Percentiles rank a stretch among this genome's conserved stretches.
Evolutionary conservation across 768 basidiomycete species (phyloP).

Genomic region (Jaapia argillacea): DNA sequence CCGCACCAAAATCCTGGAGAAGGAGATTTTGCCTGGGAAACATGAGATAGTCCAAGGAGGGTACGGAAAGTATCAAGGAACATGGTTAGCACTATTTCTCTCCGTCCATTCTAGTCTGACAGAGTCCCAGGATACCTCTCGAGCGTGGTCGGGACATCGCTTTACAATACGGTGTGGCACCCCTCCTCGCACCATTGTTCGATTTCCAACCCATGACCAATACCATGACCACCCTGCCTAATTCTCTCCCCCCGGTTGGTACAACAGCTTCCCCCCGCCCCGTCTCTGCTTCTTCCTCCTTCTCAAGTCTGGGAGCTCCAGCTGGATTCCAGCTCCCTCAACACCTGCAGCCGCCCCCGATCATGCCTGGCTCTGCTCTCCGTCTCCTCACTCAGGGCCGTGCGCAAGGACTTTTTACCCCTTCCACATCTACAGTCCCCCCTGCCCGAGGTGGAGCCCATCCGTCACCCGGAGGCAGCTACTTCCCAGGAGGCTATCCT

Average conservation of each 20-base stretch:
- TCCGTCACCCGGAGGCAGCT: constrained; percentile 39
- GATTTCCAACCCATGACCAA: constrained; percentile 80
- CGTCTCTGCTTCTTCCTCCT: constrained; percentile 59
- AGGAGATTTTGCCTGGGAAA: constrained; percentile 90
- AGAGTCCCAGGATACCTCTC: constrained; percentile 87
- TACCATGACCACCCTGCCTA: constrained; percentile 58
- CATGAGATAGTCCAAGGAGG: constrained; percentile 99
- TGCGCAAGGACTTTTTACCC: constrained; percentile 79
- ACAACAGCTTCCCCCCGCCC: constrained; percentile 45
- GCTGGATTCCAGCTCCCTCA: constrained; percentile 7
- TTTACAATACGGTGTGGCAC: constrained; percentile 82
- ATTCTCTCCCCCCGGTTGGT: constrained; percentile 15
- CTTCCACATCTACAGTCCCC: constrained; percentile 58
- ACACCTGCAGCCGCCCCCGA: constrained; percentile 66
- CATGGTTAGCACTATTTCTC: constrained; percentile 55
- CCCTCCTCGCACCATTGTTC: constrained; percentile 82
- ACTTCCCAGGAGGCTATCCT: constrained; percentile 42
- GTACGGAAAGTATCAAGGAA: constrained; percentile 98
- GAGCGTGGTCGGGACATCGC: constrained; percentile 92
- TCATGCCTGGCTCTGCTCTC: constrained; percentile 81
- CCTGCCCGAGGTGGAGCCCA: constrained; percentile 37
- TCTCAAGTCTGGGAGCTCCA: constrained; percentile 35
- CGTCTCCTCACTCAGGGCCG: constrained; percentile 78
- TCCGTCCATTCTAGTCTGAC: background rate
- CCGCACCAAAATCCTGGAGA: constrained; percentile 93